Base-by-base conservation (phyloP, 2,329 filamentous ascomycete species). In the Harringtonia lauricola region DNA sequence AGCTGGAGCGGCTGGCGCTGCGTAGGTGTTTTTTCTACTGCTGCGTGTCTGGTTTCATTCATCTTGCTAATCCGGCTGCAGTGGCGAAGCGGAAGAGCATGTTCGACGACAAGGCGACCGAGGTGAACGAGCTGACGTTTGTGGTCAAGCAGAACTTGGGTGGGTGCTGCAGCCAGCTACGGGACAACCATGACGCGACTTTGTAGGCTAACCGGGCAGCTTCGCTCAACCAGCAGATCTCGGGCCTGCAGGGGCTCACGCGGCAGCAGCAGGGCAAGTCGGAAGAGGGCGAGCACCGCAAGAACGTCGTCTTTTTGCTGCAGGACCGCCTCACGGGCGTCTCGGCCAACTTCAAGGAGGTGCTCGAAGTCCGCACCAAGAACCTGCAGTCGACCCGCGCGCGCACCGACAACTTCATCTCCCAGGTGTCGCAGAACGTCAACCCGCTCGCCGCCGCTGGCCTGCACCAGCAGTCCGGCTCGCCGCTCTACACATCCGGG, bases 101-200 rank as follows among this genome's bases (percentile, higher is more conserved):
- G 36, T 98, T 98, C 61, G 92, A 98, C 63, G 92, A 98, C 67
- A 79, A 86, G 59, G 88, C 92, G 0, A 86, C 95, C 44, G 92
- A 98, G 65, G 95, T 96, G 62, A 92, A 92, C 62, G 88, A 96
- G 64, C 78, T 95, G 61, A 95, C 89, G 8, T 95, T 89, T 58
- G 85, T 95, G 57, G 48, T 51, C 19, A 52, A 51, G 46, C 51
- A 51, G 43, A 51, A 49, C 17, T 17, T 51, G 19, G 46, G 46
- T 51, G 33, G 6, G 47, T 46, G n/a, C n/a, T n/a, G n/a, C n/a
- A n/a, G n/a, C n/a, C n/a, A n/a, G n/a, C n/a, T n/a, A n/a, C n/a
- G n/a, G n/a, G n/a, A n/a, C n/a, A n/a, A n/a, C n/a, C n/a, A n/a
- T n/a, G n/a, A n/a, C n/a, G n/a, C n/a, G n/a, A n/a, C n/a, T n/a